These are phyloP conservation scores for Rhodocollybia butyracea DNA, from an alignment of 768 basidiomycete genomes.

Conservation along the genomic window DNA sequence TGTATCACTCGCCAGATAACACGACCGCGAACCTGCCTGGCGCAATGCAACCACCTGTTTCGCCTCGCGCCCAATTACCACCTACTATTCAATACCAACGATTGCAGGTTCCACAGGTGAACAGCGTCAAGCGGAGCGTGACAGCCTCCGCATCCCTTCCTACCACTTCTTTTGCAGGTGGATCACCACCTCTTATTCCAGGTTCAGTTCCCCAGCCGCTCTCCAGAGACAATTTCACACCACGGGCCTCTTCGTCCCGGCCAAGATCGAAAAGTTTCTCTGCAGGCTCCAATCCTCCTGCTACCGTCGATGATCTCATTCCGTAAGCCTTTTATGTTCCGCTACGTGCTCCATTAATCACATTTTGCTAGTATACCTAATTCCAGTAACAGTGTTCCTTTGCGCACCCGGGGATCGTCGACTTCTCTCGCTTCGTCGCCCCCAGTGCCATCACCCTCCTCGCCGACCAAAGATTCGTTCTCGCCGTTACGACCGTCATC, in stretches of 20 bases:
- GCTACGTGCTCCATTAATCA: background rate
- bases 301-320: slow-evolving; percentile 1
- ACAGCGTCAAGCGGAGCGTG: slow-evolving; percentile 1
- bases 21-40: background rate
- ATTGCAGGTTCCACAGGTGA: background rate
- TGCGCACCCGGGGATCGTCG: slow-evolving; percentile 25
- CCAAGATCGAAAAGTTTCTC: slow-evolving; percentile 80
- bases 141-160: slow-evolving; percentile 1
- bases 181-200: background rate
- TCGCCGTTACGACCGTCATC: slow-evolving; percentile 7
- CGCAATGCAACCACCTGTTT: background rate
- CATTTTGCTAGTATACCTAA: background rate
- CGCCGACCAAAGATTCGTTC: background rate
- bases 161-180: background rate
- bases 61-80: background rate
- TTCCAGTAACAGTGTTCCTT: slow-evolving; percentile 14
- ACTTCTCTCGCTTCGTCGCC: background rate
- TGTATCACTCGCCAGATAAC: background rate
- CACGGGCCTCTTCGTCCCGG: slow-evolving; percentile 46
- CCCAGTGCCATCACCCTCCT: slow-evolving; percentile 1
- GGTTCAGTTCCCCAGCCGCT: slow-evolving; percentile 26
- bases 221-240: slow-evolving; percentile 64
- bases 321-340: background rate
- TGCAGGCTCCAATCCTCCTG: slow-evolving; percentile 48
- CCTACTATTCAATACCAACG: background rate